phyloP scores from a whole-genome alignment of 768 basidiomycete genomes.

The Dictyophora rubrovolvata region DNA sequence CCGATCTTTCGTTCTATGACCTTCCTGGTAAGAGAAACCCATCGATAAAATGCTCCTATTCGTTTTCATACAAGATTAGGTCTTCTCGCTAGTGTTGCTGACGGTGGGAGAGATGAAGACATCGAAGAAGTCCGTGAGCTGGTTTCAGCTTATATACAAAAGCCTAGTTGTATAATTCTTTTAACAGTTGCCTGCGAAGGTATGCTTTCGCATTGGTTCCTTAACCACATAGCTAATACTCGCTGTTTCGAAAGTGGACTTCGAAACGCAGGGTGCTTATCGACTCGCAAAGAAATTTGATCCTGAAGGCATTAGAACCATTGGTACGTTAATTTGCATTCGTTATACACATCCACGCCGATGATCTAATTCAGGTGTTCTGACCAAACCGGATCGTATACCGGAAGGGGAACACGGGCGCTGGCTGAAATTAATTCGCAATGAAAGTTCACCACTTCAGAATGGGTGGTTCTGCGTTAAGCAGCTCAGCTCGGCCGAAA shows the following conservation, averaged over 20 bases:
- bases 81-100: constrained; percentile 47
- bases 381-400: constrained; percentile 68
- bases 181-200: neutral
- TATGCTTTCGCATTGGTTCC: neutral
- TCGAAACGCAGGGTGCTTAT: constrained; percentile 38
- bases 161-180: constrained; percentile 46
- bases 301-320: constrained; percentile 53
- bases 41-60: neutral
- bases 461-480: constrained; percentile 56
- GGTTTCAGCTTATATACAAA: constrained; percentile 47
- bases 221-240: neutral
- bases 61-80: constrained; percentile 22
- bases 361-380: constrained; percentile 36
- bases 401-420: constrained; percentile 39
- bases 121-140: constrained; percentile 52
- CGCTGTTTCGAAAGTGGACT: neutral
- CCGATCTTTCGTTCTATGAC: constrained; percentile 16
- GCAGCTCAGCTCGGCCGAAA: constrained; percentile 39
- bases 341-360: neutral
- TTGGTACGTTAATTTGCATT: constrained; percentile 35
- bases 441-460: constrained; percentile 22
- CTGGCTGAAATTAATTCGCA: constrained; percentile 34
- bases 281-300: constrained; percentile 50
- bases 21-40: constrained; percentile 13
- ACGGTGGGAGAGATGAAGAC: constrained; percentile 40